Base-by-base conservation (phyloP, 139 green algal genomes). In the Mesotaenium endlicherianum region DNA sequence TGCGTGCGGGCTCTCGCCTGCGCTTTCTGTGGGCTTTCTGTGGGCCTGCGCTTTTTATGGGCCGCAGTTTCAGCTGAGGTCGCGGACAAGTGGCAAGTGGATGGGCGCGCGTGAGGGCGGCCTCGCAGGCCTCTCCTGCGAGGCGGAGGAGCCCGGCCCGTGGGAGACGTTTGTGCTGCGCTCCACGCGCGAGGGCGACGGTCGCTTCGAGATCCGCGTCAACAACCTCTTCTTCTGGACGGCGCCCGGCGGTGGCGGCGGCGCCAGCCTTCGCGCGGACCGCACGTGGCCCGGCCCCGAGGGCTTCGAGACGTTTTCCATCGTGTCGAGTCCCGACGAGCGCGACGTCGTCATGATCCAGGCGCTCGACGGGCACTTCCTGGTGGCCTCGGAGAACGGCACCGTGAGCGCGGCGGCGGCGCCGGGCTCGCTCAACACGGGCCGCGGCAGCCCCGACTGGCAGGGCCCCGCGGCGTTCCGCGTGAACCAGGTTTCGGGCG, bases 81-180 rank as follows among this genome's bases (percentile, higher is more conserved):
- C 55, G 20, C 55, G 34, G n/a, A 39, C 34, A 3, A 68, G n/a
- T 1, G 55, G 55, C 11, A 68, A 34, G 3, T 68, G 34, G 1
- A 2, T 68, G 11, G n/a, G 36, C 20, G 55, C 36, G 0, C n/a
- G 36, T 30, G 3, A n/a, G 16, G 17, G n/a, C 11, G 36, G 36
- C 20, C n/a, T 5, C 11, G 34, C 36, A n/a, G 2, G 55, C 0
- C 20, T 68, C 5, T n/a, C 36, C n/a, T n/a, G n/a, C 1, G 11
- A 31, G 16, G 55, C 3, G 2, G 14, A 3, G 55, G n/a, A 44
- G 39, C 39, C 70, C 8, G 43, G 70, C 42, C 16, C 26, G 30
- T 77, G 70, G 70, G 70, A 49, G 70, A 57, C 70, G 70, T 77
- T 77, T 31, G 26, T 58, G 39, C 40, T 77, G 70, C 70, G 70